Base-by-base conservation (phyloP, 495 filamentous ascomycete genomes). In the Penicillium malachiteum region DNA sequence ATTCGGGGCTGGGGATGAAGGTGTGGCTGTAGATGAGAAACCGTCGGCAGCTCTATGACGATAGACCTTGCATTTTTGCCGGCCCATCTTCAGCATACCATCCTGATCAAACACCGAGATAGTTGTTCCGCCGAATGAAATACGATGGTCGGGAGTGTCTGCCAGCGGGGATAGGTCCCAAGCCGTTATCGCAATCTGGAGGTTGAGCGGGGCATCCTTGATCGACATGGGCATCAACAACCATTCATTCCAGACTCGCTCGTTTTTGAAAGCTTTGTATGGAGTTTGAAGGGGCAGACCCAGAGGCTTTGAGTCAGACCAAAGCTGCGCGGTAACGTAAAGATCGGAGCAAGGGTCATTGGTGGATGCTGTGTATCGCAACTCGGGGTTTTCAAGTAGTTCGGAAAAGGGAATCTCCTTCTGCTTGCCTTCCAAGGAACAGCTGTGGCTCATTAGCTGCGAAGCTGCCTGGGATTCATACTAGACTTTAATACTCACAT, bases 161-260 rank as follows among this genome's bases (percentile, higher is more conserved):
- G 85, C 84, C 16, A 86, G 82, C 4, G 92, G 91, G 6, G 90
- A 94, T 18, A 97, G 69, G 64, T 99, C 94, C 95, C 94, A 97
- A 50, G 97, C 73, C 10, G 94, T 99, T 43, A 99, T 89, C 10
- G 95, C 94, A 31, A 99, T 80, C 62, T 91, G 89, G 2, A 91
- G 82, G 54, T 85, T 86, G 30, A 87, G 72, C 17, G 92, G 91
- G 3, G 93, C 80, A 46, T 86, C 85, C 43, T 89, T 85, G 59
- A 96, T 91, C 2, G 80, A 81, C 63, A 96, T 83, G 11, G 95
- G 93, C 44, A 99, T 71, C 10, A 84, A 84, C 30, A 99, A 81
- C 95, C 95, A 99, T 74, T 99, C 94, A 66, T 93, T 92, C 94
- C 94, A 99, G 64, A 75, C 81, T 62, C 95, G 84, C 48, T 84